Base-by-base conservation (phyloP, 2,329 filamentous ascomycete species). In the Thelonectria discophora region DNA sequence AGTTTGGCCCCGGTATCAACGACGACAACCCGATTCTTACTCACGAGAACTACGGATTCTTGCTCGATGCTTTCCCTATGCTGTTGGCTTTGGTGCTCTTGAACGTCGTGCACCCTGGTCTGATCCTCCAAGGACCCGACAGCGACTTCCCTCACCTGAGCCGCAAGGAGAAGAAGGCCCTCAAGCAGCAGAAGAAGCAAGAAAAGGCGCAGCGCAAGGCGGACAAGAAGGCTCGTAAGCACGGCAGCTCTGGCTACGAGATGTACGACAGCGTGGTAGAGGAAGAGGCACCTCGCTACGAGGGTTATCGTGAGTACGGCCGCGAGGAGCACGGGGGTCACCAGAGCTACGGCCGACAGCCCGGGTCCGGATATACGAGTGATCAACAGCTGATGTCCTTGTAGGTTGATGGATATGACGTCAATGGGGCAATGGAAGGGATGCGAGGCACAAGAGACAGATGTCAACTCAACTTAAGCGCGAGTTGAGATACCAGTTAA, bases 51-150 rank as follows among this genome's bases (percentile, higher is more conserved):
- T 89, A 85, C 69, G 78, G 81, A 24, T 84, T 80, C 79, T 55
- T 67, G 1, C 73, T 82, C 1, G 86, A 89, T 69, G 84, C 83
- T 0, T 71, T 83, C 1, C 85, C 86, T 1, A 88, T 89, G 82
- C 74, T 83, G 40, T 48, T 87, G 74, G 80, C 27, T 60, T 82
- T 65, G 18, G 57, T 77, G 3, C 60, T 79, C 11, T 70, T 83
- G 49, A 81, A 81, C 63, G 24, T 80, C 3, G 65, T 81, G 30
- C 83, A 86, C 69, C 84, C 84, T 0, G 83, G 82, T 0, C 73
- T 74, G 2, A 72, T 82, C n/a, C 73, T 84, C 45, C 69, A 74
- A 10, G 82, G 84, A 0, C 74, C 77, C 3, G 76, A 80, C 32
- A 77, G 79, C 58, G 78, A 83, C 58, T 81, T 85, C 58, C 80